phyloP scores from a whole-genome alignment of 768 basidiomycete genomes.

The Strobilomyces dryophilus region DNA sequence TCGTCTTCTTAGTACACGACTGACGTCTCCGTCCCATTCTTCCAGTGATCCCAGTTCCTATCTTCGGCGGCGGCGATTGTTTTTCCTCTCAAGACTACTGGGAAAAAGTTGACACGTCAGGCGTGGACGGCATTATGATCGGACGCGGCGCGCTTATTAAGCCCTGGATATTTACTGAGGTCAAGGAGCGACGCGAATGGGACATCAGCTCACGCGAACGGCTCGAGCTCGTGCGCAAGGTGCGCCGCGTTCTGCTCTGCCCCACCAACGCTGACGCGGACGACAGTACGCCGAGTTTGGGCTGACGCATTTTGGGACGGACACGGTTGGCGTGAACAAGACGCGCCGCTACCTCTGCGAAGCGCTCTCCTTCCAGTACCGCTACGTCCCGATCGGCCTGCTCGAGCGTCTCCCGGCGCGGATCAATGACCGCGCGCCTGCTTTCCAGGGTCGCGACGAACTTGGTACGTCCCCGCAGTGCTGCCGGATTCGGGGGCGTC shows the following conservation, averaged over 20 bases:
- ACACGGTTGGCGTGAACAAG: conserved; percentile 86
- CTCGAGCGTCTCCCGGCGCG: conserved; percentile 75
- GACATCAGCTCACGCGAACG: conserved; percentile 85
- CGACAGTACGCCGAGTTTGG: conserved; percentile 82
- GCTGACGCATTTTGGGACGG: conserved; percentile 79
- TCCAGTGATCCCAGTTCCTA: conserved; percentile 79
- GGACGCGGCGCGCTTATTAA: conserved; percentile 95
- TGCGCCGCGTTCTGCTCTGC: conserved; percentile 28
- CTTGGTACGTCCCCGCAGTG: conserved; percentile 52
- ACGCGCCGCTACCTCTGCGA: conserved; percentile 93
- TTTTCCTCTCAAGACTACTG: conserved; percentile 87
- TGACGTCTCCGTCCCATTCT: not conserved
- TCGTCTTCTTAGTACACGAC: not conserved
- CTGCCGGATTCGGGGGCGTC: not conserved
- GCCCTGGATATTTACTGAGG: conserved; percentile 93
- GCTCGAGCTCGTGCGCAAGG: conserved; percentile 72
- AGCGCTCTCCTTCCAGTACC: conserved; percentile 92
- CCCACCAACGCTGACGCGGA: not conserved
- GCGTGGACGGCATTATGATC: conserved; percentile 95
- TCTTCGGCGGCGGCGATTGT: conserved; percentile 95
- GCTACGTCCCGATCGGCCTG: conserved; percentile 92
- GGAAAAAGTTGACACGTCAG: conserved; percentile 66
- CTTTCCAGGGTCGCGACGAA: conserved; percentile 83
- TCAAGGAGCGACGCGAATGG: conserved; percentile 91
- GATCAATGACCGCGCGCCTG: conserved; percentile 89